Conservation (phyloP, 352 stramenopile genomes). For the Phytopythium vexans region DNA sequence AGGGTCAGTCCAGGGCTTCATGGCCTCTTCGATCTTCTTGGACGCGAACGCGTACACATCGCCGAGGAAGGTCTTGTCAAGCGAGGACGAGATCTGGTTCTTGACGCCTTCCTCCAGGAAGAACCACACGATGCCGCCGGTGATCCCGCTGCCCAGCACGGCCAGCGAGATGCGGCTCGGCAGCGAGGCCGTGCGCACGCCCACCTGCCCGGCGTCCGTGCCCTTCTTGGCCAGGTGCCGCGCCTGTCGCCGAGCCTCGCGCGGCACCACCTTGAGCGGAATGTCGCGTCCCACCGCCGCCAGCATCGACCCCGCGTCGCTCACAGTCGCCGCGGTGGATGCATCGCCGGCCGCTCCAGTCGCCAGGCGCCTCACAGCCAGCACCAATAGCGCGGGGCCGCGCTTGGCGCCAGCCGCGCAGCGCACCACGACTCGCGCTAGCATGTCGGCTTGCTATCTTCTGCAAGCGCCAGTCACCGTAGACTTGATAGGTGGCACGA, state of each 20-base stretch:
- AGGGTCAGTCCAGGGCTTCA: slow-evolving; percentile 79
- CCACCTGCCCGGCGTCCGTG: slow-evolving; percentile 23
- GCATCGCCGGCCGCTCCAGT: slow-evolving; percentile 1
- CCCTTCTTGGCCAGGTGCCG: slow-evolving; percentile 37
- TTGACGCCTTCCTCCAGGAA: slow-evolving; percentile 69
- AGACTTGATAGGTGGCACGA: slow-evolving; percentile 11
- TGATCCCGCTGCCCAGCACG: slow-evolving; percentile 59
- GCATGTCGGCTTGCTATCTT: slow-evolving; percentile 5
- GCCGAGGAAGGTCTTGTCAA: slow-evolving; percentile 62
- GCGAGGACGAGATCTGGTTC: slow-evolving; percentile 28
- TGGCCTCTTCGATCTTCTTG: slow-evolving; percentile 64
- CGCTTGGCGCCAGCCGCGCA: slow-evolving; percentile 12
- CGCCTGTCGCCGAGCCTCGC: slow-evolving; percentile 56
- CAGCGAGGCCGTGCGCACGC: slow-evolving; percentile 71
- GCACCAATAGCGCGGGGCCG: slow-evolving; percentile 1
- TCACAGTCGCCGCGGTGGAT: slow-evolving; percentile 4
- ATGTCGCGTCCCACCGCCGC: slow-evolving; percentile 52
- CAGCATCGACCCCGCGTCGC: slow-evolving; percentile 11
- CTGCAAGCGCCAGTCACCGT: slow-evolving; percentile 1
- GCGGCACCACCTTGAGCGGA: slow-evolving; percentile 51
- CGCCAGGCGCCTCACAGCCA: slow-evolving; percentile 9
- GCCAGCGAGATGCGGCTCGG: slow-evolving; percentile 70
- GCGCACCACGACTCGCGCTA: slow-evolving; percentile 25
- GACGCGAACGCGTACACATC: slow-evolving; percentile 55
- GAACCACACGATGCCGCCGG: slow-evolving; percentile 63